A percentile compares a stretch with the other conserved stretches of the same genome.
Evolutionary conservation across 228 moss, liverwort and hornwort species (phyloP).

Genomic region (Sphagnum fallax): DNA sequence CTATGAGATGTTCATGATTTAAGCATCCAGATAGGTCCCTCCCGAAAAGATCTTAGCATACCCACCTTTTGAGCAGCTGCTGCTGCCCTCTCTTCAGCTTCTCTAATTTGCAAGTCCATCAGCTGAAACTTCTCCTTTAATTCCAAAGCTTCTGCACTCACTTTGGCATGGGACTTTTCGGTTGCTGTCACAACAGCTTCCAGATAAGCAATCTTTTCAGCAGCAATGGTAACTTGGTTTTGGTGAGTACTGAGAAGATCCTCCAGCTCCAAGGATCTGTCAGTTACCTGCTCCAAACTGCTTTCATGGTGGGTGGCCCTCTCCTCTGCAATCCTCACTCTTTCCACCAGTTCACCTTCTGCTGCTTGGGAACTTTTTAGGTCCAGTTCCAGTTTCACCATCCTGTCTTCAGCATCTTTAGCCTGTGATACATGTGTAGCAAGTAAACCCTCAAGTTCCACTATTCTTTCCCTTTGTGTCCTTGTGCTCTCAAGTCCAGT

Average conservation of each 20-base stretch:
- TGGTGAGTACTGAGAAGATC: constrained; percentile 4
- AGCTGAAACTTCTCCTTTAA: neutral
- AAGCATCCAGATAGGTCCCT: no score
- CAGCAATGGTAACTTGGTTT: constrained; percentile 9
- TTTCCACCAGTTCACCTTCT: constrained; percentile 20
- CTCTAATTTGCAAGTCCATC: neutral
- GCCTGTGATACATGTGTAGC: constrained; percentile 15
- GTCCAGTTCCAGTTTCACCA: constrained; percentile 18
- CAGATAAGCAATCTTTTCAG: constrained; percentile 1
- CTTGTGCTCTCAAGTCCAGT: constrained; percentile 9
- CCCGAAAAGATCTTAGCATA: neutral
- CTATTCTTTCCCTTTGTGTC: constrained; percentile 2
- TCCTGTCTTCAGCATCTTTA: constrained; percentile 15
- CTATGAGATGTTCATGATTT: no score
- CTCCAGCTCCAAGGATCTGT: constrained; percentile 1
- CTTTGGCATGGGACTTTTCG: constrained; percentile 10
- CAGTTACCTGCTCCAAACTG: neutral
- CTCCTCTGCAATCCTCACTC: constrained; percentile 3
- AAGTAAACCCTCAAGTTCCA: constrained; percentile 11
- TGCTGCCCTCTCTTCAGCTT: neutral
- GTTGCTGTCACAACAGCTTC: constrained; percentile 13
- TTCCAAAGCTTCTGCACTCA: neutral
- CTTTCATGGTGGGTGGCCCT: constrained; percentile 14
- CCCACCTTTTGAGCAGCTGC: neutral
- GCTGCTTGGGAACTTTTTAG: constrained; percentile 7